These are phyloP conservation scores for Phanerodontia chrysosporium DNA, from an alignment of 768 basidiomycete genomes.

Conservation along the genomic window DNA sequence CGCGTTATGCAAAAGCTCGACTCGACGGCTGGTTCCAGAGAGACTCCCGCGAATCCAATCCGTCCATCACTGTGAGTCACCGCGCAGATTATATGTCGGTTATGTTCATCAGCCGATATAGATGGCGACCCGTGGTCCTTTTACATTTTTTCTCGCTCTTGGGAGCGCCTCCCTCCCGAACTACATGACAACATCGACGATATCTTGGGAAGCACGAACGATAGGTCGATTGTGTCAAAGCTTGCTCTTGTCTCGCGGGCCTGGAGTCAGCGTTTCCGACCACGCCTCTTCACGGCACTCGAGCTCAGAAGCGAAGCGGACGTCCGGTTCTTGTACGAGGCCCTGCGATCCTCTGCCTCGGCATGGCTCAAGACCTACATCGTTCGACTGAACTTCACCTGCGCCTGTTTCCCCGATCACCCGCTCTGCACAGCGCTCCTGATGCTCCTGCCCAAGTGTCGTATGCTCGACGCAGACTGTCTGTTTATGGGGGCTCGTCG, in stretches of 20 bases:
- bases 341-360: background rate
- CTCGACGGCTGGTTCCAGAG: too few species aligned
- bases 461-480: too few species aligned
- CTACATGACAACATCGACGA: background rate
- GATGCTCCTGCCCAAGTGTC: background rate
- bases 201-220: background rate
- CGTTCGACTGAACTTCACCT: too few species aligned
- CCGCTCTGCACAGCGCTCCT: background rate
- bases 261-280: background rate
- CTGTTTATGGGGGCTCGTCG: background rate
- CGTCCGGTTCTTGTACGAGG: background rate
- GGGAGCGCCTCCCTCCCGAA: background rate
- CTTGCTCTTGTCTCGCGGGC: background rate
- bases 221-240: background rate
- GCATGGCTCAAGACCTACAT: background rate
- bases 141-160: background rate
- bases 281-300: background rate
- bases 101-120: too few species aligned
- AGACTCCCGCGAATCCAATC: too few species aligned
- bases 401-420: background rate
- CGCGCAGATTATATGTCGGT: too few species aligned
- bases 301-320: background rate
- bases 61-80: too few species aligned
- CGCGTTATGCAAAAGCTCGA: too few species aligned
- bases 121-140: background rate